A percentile compares a stretch with the other conserved stretches of the same genome.
phyloP scores from a whole-genome alignment of 2,329 filamentous ascomycete species.

The Ceratocystis harringtonii region DNA sequence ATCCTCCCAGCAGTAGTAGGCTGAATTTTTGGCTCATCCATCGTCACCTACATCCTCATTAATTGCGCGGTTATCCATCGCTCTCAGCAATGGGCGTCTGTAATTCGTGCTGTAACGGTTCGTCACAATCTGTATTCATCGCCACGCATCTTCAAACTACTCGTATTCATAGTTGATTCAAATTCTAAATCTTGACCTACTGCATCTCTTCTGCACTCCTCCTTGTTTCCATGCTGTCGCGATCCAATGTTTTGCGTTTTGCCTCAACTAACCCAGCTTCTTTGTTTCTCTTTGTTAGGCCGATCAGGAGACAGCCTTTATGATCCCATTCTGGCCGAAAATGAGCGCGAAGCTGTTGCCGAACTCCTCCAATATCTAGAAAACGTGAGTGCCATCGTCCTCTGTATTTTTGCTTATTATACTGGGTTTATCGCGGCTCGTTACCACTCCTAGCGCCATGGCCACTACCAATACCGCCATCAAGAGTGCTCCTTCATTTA shows the following conservation, averaged over 20 bases:
- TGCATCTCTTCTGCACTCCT: neutral
- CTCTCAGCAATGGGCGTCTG: constrained; percentile 41
- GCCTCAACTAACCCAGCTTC: neutral
- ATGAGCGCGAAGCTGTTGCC: constrained; percentile 90
- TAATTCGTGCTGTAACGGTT: constrained; percentile 46
- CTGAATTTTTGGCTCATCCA: neutral
- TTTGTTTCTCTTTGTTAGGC: constrained; percentile 30
- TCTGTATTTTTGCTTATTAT: neutral
- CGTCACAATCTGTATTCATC: constrained; percentile 6
- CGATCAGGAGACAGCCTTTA: constrained; percentile 69
- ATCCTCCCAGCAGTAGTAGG: neutral
- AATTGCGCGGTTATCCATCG: constrained; percentile 11
- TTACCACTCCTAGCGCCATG: no score
- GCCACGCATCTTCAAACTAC: neutral
- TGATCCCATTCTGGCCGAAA: constrained; percentile 81
- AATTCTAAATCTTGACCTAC: neutral
- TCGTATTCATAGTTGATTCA: neutral
- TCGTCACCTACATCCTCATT: constrained; percentile 3
- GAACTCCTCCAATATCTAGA: constrained; percentile 92
- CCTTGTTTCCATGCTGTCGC: neutral
- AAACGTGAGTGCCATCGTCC: constrained; percentile 48
- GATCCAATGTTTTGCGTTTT: neutral
- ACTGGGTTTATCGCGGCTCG: neutral
- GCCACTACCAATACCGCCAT: no score
- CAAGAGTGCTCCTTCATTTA: no score